Percentiles rank a stretch among this genome's conserved stretches.
Conservation (phyloP, 768 basidiomycete genomes). For the Leccinum barrowsii region DNA sequence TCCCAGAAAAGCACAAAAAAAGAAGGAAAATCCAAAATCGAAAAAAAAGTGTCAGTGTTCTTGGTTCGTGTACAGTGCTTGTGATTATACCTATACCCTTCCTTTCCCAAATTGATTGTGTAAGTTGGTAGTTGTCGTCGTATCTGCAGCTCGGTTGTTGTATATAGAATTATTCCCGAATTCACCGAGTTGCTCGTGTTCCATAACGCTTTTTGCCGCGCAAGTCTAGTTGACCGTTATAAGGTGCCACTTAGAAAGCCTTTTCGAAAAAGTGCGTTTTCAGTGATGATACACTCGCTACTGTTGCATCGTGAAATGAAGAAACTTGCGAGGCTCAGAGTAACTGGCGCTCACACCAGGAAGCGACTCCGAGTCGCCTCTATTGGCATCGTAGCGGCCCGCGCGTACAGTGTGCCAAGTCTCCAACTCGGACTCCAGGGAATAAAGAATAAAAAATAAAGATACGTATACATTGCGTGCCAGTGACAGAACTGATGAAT, state of each 20-base stretch:
- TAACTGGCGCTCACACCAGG: not conserved
- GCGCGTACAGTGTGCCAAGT: too few species aligned
- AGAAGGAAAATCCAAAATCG: not conserved
- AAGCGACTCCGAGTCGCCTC: too few species aligned
- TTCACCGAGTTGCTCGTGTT: not conserved
- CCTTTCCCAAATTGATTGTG: not conserved
- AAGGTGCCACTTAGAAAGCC: too few species aligned
- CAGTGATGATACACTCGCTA: too few species aligned
- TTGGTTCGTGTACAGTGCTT: not conserved
- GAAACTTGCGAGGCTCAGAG: too few species aligned
- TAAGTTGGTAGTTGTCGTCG: not conserved
- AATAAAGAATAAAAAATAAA: too few species aligned
- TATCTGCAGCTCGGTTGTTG: not conserved
- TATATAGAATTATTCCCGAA: not conserved
- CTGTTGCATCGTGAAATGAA: too few species aligned
- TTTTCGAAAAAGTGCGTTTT: too few species aligned
- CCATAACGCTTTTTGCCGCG: not conserved
- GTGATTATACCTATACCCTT: not conserved
- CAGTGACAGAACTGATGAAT: too few species aligned
- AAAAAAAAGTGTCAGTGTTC: not conserved
- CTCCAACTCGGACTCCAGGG: too few species aligned
- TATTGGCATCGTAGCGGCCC: too few species aligned
- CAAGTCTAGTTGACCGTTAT: not conserved
- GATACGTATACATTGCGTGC: too few species aligned
- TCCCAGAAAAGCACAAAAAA: not conserved